Conservation (phyloP, 1,284 basidiomycete genomes). For the Phaffia rhodozyma region DNA sequence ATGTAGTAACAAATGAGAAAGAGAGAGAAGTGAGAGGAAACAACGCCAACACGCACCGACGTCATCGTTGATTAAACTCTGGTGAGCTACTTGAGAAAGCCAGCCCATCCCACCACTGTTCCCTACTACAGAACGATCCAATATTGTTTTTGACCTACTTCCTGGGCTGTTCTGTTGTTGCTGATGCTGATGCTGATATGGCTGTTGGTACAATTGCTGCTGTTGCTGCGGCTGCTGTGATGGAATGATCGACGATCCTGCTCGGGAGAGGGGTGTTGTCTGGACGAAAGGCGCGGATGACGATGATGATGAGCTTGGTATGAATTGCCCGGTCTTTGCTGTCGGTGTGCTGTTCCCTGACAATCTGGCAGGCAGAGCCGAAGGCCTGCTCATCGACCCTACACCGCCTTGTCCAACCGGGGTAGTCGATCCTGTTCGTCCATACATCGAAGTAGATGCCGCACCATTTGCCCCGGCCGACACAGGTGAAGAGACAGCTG, state of each 20-base stretch:
- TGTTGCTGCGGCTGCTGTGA: too few species aligned
- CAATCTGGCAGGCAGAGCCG: background rate
- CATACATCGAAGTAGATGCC: too few species aligned
- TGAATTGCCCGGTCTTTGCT: background rate
- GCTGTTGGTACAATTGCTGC: background rate
- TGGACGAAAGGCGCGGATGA: background rate
- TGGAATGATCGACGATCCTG: background rate
- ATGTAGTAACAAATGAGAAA: background rate
- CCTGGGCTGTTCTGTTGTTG: background rate
- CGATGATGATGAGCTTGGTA: background rate
- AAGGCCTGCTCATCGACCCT: background rate
- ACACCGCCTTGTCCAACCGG: background rate
- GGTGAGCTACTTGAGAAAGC: background rate
- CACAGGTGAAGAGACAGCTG: background rate
- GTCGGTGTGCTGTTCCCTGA: background rate
- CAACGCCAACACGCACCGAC: background rate
- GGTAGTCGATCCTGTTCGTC: too few species aligned
- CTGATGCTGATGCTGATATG: background rate
- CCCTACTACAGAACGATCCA: conserved; percentile 10
- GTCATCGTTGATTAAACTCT: background rate
- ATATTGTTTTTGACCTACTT: background rate
- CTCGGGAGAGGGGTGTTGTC: too few species aligned
- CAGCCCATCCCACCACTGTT: conserved; percentile 10
- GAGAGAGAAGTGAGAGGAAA: background rate
- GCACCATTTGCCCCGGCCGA: background rate